Conservation (phyloP, 2,329 filamentous ascomycete species). For the Epichloe scottii region DNA sequence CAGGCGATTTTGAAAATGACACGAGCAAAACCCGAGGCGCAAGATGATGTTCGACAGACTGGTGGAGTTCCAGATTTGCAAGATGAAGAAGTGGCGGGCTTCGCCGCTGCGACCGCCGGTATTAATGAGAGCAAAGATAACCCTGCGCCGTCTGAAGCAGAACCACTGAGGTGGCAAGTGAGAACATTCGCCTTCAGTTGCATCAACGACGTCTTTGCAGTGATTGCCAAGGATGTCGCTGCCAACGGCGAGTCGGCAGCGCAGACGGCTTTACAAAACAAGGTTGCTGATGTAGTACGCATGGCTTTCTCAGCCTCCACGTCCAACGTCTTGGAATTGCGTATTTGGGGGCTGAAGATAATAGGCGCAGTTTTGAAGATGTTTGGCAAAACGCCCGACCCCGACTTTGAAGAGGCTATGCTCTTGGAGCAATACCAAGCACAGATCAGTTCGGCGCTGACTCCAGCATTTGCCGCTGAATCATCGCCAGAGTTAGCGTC, state of each 20-base stretch:
- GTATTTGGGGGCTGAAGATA: constrained; percentile 85
- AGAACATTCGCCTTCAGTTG: constrained; percentile 87
- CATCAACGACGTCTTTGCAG: constrained; percentile 67
- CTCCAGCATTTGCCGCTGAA: constrained; percentile 88
- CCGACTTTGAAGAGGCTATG: constrained; percentile 94
- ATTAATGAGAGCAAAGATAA: constrained; percentile 40
- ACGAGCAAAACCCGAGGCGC: constrained; percentile 50
- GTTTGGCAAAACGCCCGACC: constrained; percentile 90
- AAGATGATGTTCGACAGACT: constrained; percentile 29
- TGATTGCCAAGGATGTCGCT: constrained; percentile 67
- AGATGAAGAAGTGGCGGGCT: constrained; percentile 94
- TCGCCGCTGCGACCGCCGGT: constrained; percentile 61
- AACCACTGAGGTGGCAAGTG: constrained; percentile 90
- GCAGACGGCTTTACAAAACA: constrained; percentile 65
- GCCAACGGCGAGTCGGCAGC: constrained; percentile 68
- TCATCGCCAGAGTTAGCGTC: constrained; percentile 93
- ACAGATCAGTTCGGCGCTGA: constrained; percentile 92
- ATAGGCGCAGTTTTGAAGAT: constrained; percentile 89
- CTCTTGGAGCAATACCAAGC: constrained; percentile 96
- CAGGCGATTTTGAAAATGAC: constrained; percentile 86
- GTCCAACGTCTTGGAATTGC: constrained; percentile 76
- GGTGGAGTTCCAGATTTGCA: constrained; percentile 61
- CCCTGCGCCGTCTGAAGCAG: constrained; percentile 51
- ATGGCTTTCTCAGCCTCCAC: constrained; percentile 98
- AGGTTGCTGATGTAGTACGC: constrained; percentile 82